Evolutionary conservation across 352 stramenopile genomes (phyloP).

Genomic region (Phytophthora constricta): DNA sequence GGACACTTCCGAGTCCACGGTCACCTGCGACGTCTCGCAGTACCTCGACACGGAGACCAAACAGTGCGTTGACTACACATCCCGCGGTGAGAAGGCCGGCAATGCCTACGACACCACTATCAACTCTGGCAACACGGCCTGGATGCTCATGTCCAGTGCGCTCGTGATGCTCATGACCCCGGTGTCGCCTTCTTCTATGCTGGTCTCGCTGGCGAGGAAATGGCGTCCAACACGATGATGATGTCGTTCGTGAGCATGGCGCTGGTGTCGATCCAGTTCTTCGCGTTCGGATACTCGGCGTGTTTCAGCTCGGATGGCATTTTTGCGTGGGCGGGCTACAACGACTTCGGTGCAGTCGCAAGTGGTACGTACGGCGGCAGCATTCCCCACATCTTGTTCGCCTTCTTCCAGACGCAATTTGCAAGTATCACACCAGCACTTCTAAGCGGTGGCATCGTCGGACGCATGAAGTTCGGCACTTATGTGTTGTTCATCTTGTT

Average conservation of each 20-base stretch:
- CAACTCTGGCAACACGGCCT: slow-evolving; percentile 64
- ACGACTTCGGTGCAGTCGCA: slow-evolving; percentile 47
- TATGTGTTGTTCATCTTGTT: slow-evolving; percentile 77
- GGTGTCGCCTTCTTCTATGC: slow-evolving; percentile 81
- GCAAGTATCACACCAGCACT: slow-evolving; percentile 80
- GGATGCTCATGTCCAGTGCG: slow-evolving; percentile 55
- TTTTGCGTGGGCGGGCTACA: slow-evolving; percentile 64
- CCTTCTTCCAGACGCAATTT: slow-evolving; percentile 84
- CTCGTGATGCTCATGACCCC: slow-evolving; percentile 77
- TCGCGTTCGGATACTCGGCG: slow-evolving; percentile 73
- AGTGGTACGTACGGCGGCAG: slow-evolving; percentile 53
- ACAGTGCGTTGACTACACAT: slow-evolving; percentile 44
- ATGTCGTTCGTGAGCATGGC: slow-evolving; percentile 79
- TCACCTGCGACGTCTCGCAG: slow-evolving; percentile 30
- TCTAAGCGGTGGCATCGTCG: slow-evolving; percentile 73
- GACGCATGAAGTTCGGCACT: slow-evolving; percentile 80
- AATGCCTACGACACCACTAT: slow-evolving; percentile 32
- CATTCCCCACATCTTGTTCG: slow-evolving; percentile 74
- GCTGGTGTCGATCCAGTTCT: slow-evolving; percentile 81
- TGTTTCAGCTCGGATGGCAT: slow-evolving; percentile 61
- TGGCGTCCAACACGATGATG: slow-evolving; percentile 81
- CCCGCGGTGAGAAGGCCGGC: slow-evolving; percentile 36
- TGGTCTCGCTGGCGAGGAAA: slow-evolving; percentile 68
- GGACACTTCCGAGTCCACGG: slow-evolving; percentile 29
- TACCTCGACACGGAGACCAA: slow-evolving; percentile 42